Conservation (phyloP, 2,329 filamentous ascomycete genomes). For the Botrytis tulipae region DNA sequence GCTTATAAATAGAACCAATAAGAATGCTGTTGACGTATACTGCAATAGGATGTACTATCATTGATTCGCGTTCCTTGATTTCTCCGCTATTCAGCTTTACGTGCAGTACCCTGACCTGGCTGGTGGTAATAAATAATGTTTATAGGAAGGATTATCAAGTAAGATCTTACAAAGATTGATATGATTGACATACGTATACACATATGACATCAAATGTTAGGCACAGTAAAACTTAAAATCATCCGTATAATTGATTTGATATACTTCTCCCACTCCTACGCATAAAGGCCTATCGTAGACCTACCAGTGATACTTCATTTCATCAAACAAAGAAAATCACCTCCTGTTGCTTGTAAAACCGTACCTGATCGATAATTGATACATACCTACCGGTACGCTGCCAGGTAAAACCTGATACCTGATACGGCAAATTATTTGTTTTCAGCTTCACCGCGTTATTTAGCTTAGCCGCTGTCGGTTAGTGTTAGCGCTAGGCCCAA, state of each 20-base stretch:
- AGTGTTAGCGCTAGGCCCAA: slow-evolving; percentile 19
- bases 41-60: not conserved
- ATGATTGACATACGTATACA: not conserved
- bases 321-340: not conserved
- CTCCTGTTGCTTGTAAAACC: not conserved
- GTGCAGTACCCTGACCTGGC: not conserved
- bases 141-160: not conserved
- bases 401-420: not conserved
- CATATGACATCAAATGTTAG: not conserved
- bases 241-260: not conserved
- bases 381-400: no score
- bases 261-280: no score
- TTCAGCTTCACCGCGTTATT: slow-evolving; percentile 8
- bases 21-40: not conserved
- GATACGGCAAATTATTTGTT: not conserved
- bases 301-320: not conserved
- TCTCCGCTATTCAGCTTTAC: not conserved
- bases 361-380: not conserved
- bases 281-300: not conserved
- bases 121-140: not conserved
- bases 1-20: not conserved
- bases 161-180: not conserved
- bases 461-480: slow-evolving; percentile 17
- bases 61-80: not conserved
- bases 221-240: not conserved